phyloP scores from a whole-genome alignment of 345 rosid species.

The Eucalyptus erythrocorys region DNA sequence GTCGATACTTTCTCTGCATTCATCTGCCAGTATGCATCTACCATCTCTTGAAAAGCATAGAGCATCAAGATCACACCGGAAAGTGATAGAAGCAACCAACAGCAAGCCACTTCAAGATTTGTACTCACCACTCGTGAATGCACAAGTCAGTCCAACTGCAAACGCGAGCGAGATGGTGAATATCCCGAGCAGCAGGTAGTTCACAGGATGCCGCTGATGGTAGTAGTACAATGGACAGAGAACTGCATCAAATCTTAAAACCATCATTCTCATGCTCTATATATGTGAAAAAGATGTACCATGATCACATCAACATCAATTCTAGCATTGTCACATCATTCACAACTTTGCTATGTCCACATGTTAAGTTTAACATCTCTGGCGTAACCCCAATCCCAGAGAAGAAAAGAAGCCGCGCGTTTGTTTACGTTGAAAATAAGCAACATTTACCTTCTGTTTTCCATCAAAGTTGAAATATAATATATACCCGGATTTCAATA shows the following conservation, averaged over 20 bases:
- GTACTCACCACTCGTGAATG: conserved; percentile 44
- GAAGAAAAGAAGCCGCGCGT: too few relatives aligned
- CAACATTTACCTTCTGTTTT: too few relatives aligned
- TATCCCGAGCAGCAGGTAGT: conserved; percentile 59
- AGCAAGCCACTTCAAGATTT: background rate
- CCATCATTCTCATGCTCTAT: background rate
- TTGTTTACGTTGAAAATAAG: too few relatives aligned
- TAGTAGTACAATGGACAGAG: conserved; percentile 74
- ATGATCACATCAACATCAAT: background rate
- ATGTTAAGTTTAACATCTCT: background rate
- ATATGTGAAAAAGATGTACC: background rate
- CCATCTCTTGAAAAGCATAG: background rate
- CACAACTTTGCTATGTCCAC: background rate
- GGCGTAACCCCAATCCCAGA: too few relatives aligned
- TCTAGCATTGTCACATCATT: background rate
- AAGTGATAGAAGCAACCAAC: background rate
- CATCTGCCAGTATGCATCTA: background rate
- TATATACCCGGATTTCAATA: background rate
- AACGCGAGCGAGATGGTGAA: conserved; percentile 68
- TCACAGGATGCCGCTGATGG: conserved; percentile 84
- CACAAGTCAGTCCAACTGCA: conserved; percentile 73
- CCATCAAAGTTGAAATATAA: background rate
- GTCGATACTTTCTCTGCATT: background rate
- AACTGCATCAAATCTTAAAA: conserved; percentile 23
- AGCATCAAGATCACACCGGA: background rate